These are phyloP conservation scores for Helminthosporium solani DNA, from an alignment of 2,329 filamentous ascomycete species.

Conservation along the genomic window DNA sequence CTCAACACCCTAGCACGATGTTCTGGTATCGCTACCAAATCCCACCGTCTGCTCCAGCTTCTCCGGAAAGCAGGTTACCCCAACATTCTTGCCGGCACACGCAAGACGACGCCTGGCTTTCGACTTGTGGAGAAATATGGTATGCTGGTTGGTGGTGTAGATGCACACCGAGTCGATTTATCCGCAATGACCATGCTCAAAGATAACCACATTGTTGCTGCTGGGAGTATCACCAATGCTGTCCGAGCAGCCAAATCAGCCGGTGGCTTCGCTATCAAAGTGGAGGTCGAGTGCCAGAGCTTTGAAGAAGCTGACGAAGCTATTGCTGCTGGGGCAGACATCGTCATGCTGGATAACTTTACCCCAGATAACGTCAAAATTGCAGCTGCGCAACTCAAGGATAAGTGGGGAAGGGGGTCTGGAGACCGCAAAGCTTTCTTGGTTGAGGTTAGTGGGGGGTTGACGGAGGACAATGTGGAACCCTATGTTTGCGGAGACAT, in stretches of 20 bases:
- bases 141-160: conserved; percentile 90
- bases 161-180: conserved; percentile 88
- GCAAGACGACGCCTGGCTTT: conserved; percentile 97
- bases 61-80: conserved; percentile 67
- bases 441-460: conserved; percentile 87
- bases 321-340: conserved; percentile 84
- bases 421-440: conserved; percentile 63
- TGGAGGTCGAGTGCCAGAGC: conserved; percentile 92
- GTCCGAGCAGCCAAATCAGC: conserved; percentile 80
- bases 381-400: conserved; percentile 74
- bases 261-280: conserved; percentile 87
- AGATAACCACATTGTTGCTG: conserved; percentile 96
- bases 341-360: conserved; percentile 98
- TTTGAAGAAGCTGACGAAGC: conserved; percentile 89
- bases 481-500: conserved; percentile 79
- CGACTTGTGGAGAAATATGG: conserved; percentile 96
- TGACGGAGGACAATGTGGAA: conserved; percentile 81
- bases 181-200: conserved; percentile 96
- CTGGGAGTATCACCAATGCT: conserved; percentile 77
- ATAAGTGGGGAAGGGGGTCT: conserved; percentile 71
- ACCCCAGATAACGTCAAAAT: conserved; percentile 72
- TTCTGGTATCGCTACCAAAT: conserved; percentile 80
- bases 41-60: conserved; percentile 51
- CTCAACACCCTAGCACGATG: conserved; percentile 88
- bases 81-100: conserved; percentile 86